These are phyloP conservation scores for Hibiscus syriacus DNA, from an alignment of 345 rosid genomes.

Conservation along the genomic window DNA sequence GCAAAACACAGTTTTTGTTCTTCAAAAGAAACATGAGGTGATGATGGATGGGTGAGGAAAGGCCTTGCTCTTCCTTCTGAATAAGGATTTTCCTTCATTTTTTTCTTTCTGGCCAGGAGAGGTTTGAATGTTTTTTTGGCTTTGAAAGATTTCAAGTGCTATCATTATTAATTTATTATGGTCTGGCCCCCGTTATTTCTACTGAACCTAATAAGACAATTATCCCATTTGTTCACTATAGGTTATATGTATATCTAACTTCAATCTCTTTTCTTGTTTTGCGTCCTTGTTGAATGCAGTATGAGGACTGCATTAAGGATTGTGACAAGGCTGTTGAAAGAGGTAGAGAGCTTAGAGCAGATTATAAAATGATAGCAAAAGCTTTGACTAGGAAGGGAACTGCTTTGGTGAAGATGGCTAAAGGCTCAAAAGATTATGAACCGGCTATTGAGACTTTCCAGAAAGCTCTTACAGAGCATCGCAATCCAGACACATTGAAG, in stretches of 20 bases:
- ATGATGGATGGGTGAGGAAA: not conserved
- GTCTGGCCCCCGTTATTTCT: not conserved
- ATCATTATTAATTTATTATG: not conserved
- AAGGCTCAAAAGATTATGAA: conserved; percentile 74
- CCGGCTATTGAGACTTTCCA: conserved; percentile 90
- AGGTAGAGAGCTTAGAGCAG: conserved; percentile 92
- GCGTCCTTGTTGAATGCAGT: conserved; percentile 28
- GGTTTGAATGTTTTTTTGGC: not conserved
- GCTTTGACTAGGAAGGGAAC: conserved; percentile 97
- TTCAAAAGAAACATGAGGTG: not conserved
- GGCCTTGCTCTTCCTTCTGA: not conserved
- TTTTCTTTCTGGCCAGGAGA: not conserved
- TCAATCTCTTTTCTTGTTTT: not conserved
- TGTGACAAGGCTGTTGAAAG: conserved; percentile 97
- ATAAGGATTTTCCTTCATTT: not conserved
- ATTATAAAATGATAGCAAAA: conserved; percentile 91
- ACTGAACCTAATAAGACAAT: not conserved
- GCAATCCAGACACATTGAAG: conserved; percentile 94
- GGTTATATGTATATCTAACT: not conserved
- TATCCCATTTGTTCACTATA: not conserved
- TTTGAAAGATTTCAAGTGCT: not conserved
- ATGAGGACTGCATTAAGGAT: conserved; percentile 81
- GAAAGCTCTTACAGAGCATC: conserved; percentile 98
- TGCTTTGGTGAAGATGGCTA: conserved; percentile 75
- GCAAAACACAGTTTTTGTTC: not conserved